These are phyloP conservation scores for Adenanthera pavonina DNA, from an alignment of 306 rosid species.

Conservation along the genomic window DNA sequence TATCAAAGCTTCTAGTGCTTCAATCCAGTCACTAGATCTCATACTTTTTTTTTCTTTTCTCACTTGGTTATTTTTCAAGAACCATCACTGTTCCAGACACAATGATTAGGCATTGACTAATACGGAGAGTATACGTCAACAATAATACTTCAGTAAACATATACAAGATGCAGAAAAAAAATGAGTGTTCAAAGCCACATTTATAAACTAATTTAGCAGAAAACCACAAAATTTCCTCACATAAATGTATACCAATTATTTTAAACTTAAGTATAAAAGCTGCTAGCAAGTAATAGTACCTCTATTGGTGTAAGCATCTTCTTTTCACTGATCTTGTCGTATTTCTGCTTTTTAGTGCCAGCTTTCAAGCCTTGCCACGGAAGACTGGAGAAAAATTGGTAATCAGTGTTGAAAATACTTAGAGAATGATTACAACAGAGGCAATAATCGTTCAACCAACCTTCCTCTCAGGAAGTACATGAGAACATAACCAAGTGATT, in stretches of 20 bases:
- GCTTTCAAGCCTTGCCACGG: constrained; percentile 99
- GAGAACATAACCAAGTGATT: constrained; percentile 95
- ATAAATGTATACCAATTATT: constrained; percentile 15
- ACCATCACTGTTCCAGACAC: too few species aligned
- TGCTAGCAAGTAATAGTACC: constrained; percentile 56
- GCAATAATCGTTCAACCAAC: constrained; percentile 50
- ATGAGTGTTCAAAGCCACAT: not conserved
- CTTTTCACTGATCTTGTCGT: constrained; percentile 98
- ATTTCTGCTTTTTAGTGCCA: constrained; percentile 93
- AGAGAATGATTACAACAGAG: constrained; percentile 12
- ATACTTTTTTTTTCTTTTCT: too few species aligned
- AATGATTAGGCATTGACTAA: not conserved
- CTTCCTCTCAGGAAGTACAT: constrained; percentile 99
- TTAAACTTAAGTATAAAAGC: constrained; percentile 30
- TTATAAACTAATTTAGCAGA: constrained; percentile 2
- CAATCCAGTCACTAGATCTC: too few species aligned
- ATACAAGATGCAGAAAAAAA: not conserved
- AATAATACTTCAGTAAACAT: not conserved
- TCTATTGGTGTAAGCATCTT: constrained; percentile 95
- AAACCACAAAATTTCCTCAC: not conserved
- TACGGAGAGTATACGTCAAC: not conserved
- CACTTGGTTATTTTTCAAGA: too few species aligned
- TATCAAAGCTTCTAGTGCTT: too few species aligned
- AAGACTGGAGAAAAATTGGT: constrained; percentile 67
- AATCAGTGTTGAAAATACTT: constrained; percentile 34